Evolutionary conservation across 2,329 filamentous ascomycete genomes (phyloP).

Genomic region (Neoarthrinium moseri): DNA sequence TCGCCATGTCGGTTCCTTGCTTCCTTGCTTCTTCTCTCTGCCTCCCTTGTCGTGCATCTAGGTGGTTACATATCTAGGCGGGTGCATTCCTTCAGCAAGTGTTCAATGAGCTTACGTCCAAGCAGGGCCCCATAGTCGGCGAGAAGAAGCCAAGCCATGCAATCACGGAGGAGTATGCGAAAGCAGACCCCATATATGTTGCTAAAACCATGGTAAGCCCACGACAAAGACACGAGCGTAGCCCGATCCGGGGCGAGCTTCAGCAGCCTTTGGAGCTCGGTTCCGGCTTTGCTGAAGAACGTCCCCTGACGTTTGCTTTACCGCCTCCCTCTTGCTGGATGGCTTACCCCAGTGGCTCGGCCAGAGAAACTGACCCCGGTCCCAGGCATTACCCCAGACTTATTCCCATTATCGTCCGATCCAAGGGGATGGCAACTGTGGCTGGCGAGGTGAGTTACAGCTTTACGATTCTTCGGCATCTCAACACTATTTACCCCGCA

Average conservation of each 20-base stretch:
- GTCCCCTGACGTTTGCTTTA: too few relatives aligned
- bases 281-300: neutral
- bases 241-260: too few relatives aligned
- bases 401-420: constrained; percentile 87
- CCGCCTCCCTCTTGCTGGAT: neutral
- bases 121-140: constrained; percentile 79
- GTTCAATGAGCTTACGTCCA: constrained; percentile 24
- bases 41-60: neutral
- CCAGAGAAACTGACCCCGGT: constrained; percentile 1
- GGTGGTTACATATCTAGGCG: too few relatives aligned
- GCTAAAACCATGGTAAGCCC: constrained; percentile 81
- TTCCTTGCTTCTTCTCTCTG: neutral
- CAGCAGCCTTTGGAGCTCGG: neutral
- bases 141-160: constrained; percentile 72
- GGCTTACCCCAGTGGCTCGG: constrained; percentile 9
- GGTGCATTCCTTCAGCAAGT: too few relatives aligned
- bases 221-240: too few relatives aligned
- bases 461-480: constrained; percentile 11
- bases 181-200: constrained; percentile 80
- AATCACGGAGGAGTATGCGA: constrained; percentile 83
- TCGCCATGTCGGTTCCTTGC: neutral
- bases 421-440: constrained; percentile 92
- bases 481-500: constrained; percentile 21
- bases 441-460: constrained; percentile 82
- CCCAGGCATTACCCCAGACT: constrained; percentile 73